phyloP scores from a whole-genome alignment of 495 filamentous ascomycete genomes.

The Trichoderma erinaceum region DNA sequence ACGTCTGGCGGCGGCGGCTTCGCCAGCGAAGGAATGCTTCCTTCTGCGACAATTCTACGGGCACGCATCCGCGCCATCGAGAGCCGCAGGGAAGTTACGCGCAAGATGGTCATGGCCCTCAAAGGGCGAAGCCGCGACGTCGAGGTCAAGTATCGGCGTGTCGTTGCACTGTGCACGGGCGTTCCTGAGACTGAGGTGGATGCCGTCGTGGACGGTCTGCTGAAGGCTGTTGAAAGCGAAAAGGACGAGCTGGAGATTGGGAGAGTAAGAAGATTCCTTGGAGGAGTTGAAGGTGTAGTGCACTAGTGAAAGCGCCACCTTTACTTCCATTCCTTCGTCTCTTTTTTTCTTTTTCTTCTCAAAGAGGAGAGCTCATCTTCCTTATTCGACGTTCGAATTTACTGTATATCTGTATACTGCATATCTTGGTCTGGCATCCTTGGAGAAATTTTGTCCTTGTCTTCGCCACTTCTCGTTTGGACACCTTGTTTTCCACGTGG shows the following conservation, averaged over 20 bases:
- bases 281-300: slow-evolving; percentile 54
- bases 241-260: slow-evolving; percentile 60
- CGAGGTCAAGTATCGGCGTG: slow-evolving; percentile 61
- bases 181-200: slow-evolving; percentile 60
- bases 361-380: neutral
- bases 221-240: slow-evolving; percentile 70
- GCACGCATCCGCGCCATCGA: slow-evolving; percentile 43
- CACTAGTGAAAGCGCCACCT: slow-evolving; percentile 21
- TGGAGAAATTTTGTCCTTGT: neutral
- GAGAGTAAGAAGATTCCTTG: slow-evolving; percentile 65
- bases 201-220: slow-evolving; percentile 51
- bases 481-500: neutral
- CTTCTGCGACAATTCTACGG: slow-evolving; percentile 33
- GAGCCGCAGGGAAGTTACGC: slow-evolving; percentile 52
- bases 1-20: slow-evolving; percentile 18
- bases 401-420: neutral
- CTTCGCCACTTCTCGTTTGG: neutral
- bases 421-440: neutral
- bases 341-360: neutral
- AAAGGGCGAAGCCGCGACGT: slow-evolving; percentile 57
- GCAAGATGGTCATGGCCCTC: slow-evolving; percentile 50
- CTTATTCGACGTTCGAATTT: neutral
- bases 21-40: slow-evolving; percentile 23
- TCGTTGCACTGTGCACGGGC: slow-evolving; percentile 64
- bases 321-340: neutral